phyloP scores from a whole-genome alignment of 768 basidiomycete genomes.

The Podaxis pistillaris region DNA sequence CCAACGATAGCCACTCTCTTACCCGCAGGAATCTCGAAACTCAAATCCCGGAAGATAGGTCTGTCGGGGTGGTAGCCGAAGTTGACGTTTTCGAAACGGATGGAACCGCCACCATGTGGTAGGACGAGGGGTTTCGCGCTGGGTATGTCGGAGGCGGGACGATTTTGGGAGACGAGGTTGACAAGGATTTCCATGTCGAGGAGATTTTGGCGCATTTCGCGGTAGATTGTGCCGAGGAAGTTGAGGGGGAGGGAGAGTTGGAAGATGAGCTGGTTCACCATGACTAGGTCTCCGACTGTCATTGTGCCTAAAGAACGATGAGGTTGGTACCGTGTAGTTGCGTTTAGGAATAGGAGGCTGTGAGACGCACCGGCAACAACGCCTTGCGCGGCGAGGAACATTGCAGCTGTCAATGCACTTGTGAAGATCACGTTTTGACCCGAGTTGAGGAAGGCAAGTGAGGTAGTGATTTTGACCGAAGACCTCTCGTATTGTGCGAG shows the following conservation, averaged over 20 bases:
- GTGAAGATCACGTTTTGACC: slow-evolving; percentile 98
- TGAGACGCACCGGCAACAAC: slow-evolving; percentile 73
- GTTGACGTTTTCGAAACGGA: slow-evolving; percentile 87
- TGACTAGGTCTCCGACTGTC: slow-evolving; percentile 97
- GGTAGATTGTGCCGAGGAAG: slow-evolving; percentile 96
- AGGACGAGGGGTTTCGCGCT: slow-evolving; percentile 66
- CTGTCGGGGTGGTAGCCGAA: slow-evolving; percentile 93
- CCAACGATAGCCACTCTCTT: slow-evolving; percentile 98
- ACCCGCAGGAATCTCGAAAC: slow-evolving; percentile 91
- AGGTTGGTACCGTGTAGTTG: not conserved
- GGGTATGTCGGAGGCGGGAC: slow-evolving; percentile 65
- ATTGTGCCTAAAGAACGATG: slow-evolving; percentile 67
- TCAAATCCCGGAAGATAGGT: slow-evolving; percentile 85
- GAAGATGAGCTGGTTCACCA: slow-evolving; percentile 99
- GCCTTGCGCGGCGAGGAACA: slow-evolving; percentile 96
- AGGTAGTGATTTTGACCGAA: slow-evolving; percentile 93
- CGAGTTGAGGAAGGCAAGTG: slow-evolving; percentile 89
- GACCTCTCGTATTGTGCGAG: slow-evolving; percentile 86
- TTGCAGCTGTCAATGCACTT: slow-evolving; percentile 86
- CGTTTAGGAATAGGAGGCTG: not conserved
- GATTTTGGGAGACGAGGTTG: slow-evolving; percentile 82
- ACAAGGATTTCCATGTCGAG: slow-evolving; percentile 97
- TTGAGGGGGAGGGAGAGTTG: slow-evolving; percentile 95
- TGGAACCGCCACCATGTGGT: slow-evolving; percentile 33
- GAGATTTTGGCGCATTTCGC: slow-evolving; percentile 92